Evolutionary conservation across 805 yeast genomes (phyloP), one percentile per base, ranked within the genome.

Genomic region (Hanseniaspora valbyensis): DNA sequence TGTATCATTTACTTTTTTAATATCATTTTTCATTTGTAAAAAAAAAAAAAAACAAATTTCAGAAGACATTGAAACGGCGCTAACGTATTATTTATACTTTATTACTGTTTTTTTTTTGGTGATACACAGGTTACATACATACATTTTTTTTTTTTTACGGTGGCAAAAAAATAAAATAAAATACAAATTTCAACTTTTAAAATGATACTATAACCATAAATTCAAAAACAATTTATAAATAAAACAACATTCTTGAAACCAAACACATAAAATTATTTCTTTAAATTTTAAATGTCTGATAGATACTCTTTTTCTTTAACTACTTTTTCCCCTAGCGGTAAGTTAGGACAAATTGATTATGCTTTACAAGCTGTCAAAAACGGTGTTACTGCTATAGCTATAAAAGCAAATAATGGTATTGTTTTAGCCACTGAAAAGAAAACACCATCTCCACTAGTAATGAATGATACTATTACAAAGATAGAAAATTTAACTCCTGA

Each of bases 251-350:
- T 22, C 8, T 21, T 30, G 7, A 22, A 16, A 24, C 18, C 7
- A 22, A 6, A 21, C 5, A 22, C 16, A 28, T 30, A 30, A n/a
- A n/a, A n/a, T n/a, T n/a, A 42, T 40, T 34, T 8, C n/a, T 22
- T 21, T 37, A n/a, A 32, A 10, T n/a, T n/a, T 13, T 8, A 32
- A 55, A 92, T 92, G 97, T 95, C 98, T 54, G 98, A 92, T 68
- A 80, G 98, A 75, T 92, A 92, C 69, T 88, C 97, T 19, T 92
- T 92, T 65, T 92, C 98, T 22, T 76, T 92, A 55, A 92, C 98
- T 24, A 92, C 98, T 16, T 92, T 92, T 67, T 90, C 97, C 44
- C 98, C 99, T 62, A 86, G 95, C 67, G 99, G 99, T 58, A 92
- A 92, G 72, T 77, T 92, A 57, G 95, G 89, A 44, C 99, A 92